These are phyloP conservation scores for Fusarium mexicanum DNA, from an alignment of 2,329 filamentous ascomycete species.

Conservation along the genomic window DNA sequence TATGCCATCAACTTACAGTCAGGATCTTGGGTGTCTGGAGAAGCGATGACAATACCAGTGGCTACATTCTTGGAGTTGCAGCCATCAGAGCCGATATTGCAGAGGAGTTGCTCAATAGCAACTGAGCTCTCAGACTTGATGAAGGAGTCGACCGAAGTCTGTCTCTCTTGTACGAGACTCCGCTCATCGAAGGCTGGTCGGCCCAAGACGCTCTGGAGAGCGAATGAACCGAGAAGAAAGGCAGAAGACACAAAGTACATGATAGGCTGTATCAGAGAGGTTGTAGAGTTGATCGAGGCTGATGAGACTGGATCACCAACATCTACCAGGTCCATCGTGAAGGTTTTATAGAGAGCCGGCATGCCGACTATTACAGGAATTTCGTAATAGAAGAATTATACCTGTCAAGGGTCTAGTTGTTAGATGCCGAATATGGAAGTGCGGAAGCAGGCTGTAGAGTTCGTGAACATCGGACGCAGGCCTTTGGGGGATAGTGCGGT, in stretches of 20 bases:
- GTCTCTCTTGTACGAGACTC: constrained; percentile 50
- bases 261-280: constrained; percentile 49
- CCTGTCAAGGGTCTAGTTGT: constrained; percentile 8
- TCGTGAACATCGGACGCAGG: constrained; percentile 18
- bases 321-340: constrained; percentile 40
- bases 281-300: constrained; percentile 45
- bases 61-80: constrained; percentile 58
- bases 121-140: constrained; percentile 62
- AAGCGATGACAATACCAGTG: constrained; percentile 65
- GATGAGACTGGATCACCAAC: constrained; percentile 39
- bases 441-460: constrained; percentile 23
- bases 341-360: constrained; percentile 33
- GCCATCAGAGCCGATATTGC: constrained; percentile 68
- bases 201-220: constrained; percentile 62
- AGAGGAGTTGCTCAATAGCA: constrained; percentile 62
- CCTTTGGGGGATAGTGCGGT: constrained; percentile 37
- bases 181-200: constrained; percentile 49
- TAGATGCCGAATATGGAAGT: constrained; percentile 33
- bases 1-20: constrained; percentile 58
- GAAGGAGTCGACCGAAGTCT: constrained; percentile 62
- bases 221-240: constrained; percentile 61
- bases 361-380: not conserved
- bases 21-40: constrained; percentile 62
- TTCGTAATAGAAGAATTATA: not conserved
- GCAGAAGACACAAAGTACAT: constrained; percentile 63